Conservation (phyloP, 192 early-diverging fungal genomes). For the Coemansia sp. region DNA sequence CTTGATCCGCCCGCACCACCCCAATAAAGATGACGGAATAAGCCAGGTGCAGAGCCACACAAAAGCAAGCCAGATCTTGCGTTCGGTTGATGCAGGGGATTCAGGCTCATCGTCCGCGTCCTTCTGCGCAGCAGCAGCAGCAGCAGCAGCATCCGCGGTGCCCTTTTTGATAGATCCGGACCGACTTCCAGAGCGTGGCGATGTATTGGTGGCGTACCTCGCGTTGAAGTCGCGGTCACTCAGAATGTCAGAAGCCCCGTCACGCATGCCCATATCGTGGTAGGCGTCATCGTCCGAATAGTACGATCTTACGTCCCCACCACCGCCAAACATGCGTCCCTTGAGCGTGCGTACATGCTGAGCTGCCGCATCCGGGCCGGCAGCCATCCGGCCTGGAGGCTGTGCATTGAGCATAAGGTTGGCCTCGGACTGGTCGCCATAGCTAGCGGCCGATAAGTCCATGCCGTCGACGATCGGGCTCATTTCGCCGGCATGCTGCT, state of each 20-base stretch:
- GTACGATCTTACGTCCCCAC: conserved; percentile 61
- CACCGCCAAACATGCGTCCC: conserved; percentile 48
- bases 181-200: conserved; percentile 12
- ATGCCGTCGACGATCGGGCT: conserved; percentile 29
- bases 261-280: conserved; percentile 48
- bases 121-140: conserved; percentile 18
- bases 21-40: conserved; percentile 73
- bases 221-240: conserved; percentile 39
- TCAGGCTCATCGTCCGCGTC: conserved; percentile 61
- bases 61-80: conserved; percentile 50
- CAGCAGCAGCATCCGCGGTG: background rate
- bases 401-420: conserved; percentile 52
- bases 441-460: conserved; percentile 34
- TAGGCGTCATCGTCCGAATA: conserved; percentile 66
- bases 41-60: conserved; percentile 50
- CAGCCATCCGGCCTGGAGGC: conserved; percentile 41
- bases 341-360: conserved; percentile 52
- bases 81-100: conserved; percentile 52
- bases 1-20: conserved; percentile 75
- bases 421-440: conserved; percentile 50
- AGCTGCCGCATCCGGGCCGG: conserved; percentile 20
- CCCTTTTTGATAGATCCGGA: conserved; percentile 33
- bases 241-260: conserved; percentile 42
- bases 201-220: conserved; percentile 21
- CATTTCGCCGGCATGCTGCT: conserved; percentile 40